These are phyloP conservation scores for Metarhizium album DNA, from an alignment of 2,329 filamentous ascomycete genomes.

Conservation along the genomic window DNA sequence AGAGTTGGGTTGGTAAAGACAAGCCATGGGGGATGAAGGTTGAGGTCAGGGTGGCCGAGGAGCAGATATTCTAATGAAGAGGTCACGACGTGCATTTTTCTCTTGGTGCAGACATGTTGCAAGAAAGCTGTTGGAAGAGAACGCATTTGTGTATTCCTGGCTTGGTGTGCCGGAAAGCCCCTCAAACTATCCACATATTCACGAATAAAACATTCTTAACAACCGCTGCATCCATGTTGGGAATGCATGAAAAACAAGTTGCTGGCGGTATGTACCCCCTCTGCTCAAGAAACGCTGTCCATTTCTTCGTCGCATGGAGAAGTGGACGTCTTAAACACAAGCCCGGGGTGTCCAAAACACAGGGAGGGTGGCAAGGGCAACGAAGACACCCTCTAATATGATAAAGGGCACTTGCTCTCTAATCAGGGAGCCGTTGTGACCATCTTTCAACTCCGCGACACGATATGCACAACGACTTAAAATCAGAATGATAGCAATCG, in stretches of 20 bases:
- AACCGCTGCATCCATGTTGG: too few species aligned
- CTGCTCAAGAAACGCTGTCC: too few species aligned
- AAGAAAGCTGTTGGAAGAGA: too few species aligned
- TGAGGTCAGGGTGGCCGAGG: constrained; percentile 22
- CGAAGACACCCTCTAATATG: constrained; percentile 28
- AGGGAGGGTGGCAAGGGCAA: neutral
- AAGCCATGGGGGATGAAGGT: constrained; percentile 29
- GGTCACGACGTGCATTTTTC: too few species aligned
- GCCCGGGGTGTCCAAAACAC: neutral
- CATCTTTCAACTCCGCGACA: constrained; percentile 53
- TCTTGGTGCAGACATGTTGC: too few species aligned
- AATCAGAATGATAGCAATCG: constrained; percentile 45
- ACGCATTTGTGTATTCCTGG: too few species aligned
- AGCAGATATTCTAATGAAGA: constrained; percentile 19
- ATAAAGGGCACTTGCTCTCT: constrained; percentile 41
- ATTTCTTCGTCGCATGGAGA: too few species aligned
- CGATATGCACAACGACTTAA: constrained; percentile 53
- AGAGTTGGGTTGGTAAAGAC: constrained; percentile 35
- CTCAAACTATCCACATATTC: too few species aligned
- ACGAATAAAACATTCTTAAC: too few species aligned
- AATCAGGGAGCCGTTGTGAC: constrained; percentile 47
- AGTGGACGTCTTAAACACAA: neutral
- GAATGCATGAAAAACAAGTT: too few species aligned
- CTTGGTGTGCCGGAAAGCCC: too few species aligned
- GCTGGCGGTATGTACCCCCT: too few species aligned